Percentiles rank a stretch among this genome's conserved stretches.
These are phyloP conservation scores for Acrocalymma vagum DNA, from an alignment of 2,329 filamentous ascomycete genomes.

Conservation along the genomic window DNA sequence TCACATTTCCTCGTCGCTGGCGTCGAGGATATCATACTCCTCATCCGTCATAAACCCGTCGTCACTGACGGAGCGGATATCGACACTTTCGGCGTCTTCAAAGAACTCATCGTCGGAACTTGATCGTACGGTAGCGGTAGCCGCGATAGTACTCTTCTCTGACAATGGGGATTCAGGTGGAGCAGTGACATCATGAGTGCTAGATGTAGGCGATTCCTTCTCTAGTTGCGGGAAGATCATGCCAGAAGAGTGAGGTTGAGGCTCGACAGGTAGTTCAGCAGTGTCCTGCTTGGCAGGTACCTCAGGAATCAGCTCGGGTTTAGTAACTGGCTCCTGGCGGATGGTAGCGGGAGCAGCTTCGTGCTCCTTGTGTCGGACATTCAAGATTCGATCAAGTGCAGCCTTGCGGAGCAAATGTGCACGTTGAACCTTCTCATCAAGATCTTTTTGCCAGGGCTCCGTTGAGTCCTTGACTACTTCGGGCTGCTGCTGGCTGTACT, in stretches of 20 bases:
- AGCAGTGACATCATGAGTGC: conserved; percentile 69
- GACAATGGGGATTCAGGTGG: conserved; percentile 32
- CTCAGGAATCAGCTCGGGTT: conserved; percentile 35
- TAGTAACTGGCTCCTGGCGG: conserved; percentile 33
- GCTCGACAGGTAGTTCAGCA: conserved; percentile 42
- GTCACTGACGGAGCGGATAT: conserved; percentile 62
- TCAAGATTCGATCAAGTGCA: conserved; percentile 43
- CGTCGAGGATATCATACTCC: conserved; percentile 97
- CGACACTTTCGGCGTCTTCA: conserved; percentile 67
- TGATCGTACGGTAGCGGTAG: conserved; percentile 42
- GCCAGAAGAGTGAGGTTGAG: conserved; percentile 51
- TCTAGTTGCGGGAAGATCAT: conserved; percentile 99
- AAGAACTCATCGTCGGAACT: conserved; percentile 62
- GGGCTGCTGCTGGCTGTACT: conserved; percentile 34
- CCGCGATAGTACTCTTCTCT: conserved; percentile 38
- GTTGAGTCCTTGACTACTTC: conserved; percentile 15
- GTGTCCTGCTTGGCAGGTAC: conserved; percentile 23
- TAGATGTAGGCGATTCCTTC: conserved; percentile 87
- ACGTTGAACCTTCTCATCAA: conserved; percentile 32
- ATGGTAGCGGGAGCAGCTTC: conserved; percentile 32
- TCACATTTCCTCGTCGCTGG: conserved; percentile 83
- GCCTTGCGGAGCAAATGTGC: conserved; percentile 41
- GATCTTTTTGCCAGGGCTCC: conserved; percentile 7
- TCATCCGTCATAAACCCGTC: conserved; percentile 93
- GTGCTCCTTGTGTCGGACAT: conserved; percentile 42